Percentiles rank a stretch among this genome's conserved stretches.
Evolutionary conservation across 495 filamentous ascomycete genomes (phyloP).

Genomic region (Podospora conica): DNA sequence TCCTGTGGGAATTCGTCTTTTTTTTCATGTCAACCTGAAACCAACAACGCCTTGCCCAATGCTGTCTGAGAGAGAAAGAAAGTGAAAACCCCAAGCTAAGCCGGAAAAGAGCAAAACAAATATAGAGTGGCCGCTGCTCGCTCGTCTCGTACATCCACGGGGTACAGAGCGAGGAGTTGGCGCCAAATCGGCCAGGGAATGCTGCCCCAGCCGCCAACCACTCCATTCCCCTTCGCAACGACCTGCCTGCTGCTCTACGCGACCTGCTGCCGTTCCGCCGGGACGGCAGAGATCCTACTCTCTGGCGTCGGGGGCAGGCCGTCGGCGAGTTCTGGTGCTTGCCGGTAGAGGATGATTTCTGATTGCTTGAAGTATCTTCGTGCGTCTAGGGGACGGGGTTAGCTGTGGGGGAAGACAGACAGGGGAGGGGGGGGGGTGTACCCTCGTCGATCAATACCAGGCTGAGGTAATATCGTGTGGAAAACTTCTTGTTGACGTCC

Average conservation of each 20-base stretch:
- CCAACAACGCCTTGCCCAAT: slow-evolving; percentile 15
- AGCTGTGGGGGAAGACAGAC: neutral
- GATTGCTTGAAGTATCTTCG: slow-evolving; percentile 98
- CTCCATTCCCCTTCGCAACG: too few relatives aligned
- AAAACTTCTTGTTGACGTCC: slow-evolving; percentile 99
- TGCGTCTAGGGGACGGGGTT: slow-evolving; percentile 58
- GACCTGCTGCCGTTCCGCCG: slow-evolving; percentile 13
- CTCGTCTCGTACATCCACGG: neutral
- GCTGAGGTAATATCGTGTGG: slow-evolving; percentile 94
- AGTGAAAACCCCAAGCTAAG: neutral
- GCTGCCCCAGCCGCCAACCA: too few relatives aligned
- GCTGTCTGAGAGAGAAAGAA: slow-evolving; percentile 1
- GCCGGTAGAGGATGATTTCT: slow-evolving; percentile 95
- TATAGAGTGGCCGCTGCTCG: neutral
- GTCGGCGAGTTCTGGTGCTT: slow-evolving; percentile 65
- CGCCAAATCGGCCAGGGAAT: too few relatives aligned
- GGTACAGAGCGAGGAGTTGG: neutral
- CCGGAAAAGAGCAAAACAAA: slow-evolving; percentile 3
- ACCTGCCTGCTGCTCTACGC: neutral
- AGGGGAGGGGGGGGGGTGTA: slow-evolving; percentile 27
- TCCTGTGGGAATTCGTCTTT: neutral
- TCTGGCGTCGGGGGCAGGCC: slow-evolving; percentile 23
- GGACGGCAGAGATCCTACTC: slow-evolving; percentile 22
- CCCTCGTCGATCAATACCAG: slow-evolving; percentile 96
- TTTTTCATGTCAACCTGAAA: slow-evolving; percentile 6